Conservation (phyloP, 176 grass and related monocot genomes). For the Dendrocalamus sinicus region DNA sequence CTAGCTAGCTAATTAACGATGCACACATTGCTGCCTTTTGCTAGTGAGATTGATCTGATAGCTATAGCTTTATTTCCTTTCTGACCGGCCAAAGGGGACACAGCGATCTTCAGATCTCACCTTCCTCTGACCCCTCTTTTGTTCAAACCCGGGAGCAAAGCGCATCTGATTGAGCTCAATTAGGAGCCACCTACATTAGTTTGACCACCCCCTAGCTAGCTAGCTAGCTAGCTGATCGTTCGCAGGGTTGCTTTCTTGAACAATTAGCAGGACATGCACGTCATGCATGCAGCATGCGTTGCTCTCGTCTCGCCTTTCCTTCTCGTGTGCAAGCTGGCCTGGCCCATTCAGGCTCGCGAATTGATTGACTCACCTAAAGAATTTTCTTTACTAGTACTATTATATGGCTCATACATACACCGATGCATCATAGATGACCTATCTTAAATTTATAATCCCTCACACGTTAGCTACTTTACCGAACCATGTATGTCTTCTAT, state of each 20-base stretch:
- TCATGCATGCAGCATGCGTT: too few species aligned
- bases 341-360: too few species aligned
- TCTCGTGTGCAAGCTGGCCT: not conserved
- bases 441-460: too few species aligned
- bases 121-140: slow-evolving; percentile 24
- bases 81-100: not conserved
- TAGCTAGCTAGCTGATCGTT: not conserved
- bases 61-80: not conserved
- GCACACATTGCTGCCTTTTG: not conserved
- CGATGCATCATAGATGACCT: too few species aligned
- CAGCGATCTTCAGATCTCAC: not conserved
- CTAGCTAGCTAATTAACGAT: not conserved
- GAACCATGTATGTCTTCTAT: too few species aligned
- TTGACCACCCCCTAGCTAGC: not conserved
- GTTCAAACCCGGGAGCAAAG: not conserved
- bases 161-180: not conserved
- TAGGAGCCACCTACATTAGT: not conserved
- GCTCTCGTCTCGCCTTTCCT: not conserved
- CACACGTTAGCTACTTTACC: too few species aligned
- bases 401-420: too few species aligned
- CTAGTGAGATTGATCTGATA: not conserved
- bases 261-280: not conserved
- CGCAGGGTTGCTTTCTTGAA: not conserved
- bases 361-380: not conserved
- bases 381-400: not conserved